Evolutionary conservation across 768 basidiomycete species (phyloP), one percentile per base, ranked within the genome.

Genomic region (Lentinula aciculospora): DNA sequence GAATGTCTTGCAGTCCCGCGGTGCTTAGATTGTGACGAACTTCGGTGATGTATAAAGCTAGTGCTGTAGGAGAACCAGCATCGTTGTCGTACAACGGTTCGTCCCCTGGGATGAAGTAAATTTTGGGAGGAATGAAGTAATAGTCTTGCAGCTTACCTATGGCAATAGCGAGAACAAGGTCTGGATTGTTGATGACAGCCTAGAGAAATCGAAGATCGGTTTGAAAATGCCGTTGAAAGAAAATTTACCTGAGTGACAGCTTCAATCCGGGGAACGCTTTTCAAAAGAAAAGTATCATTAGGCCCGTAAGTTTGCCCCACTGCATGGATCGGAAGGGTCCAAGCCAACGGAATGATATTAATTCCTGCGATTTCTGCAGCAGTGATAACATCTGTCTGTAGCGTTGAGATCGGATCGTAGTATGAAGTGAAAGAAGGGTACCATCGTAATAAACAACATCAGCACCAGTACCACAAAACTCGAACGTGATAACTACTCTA

Each of bases 111-210:
- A 50, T 48, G 19, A 42, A 17, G 10, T 28, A 19, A 57, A 44
- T 46, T 48, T n/a, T n/a, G n/a, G n/a, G n/a, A n/a, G n/a, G n/a
- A n/a, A n/a, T n/a, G 42, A 40, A 53, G 37, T 49, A 40, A 61
- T 3, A 44, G n/a, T 19, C 21, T 13, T n/a, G n/a, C 21, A 10
- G 42, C 53, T 56, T 44, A 61, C 60, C 60, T 36, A 61, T 58
- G 21, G 60, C 60, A 12, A 61, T 58, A n/a, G 60, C 60, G 29
- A 61, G 51, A 21, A 61, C 60, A 25, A 53, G 60, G 29, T 53
- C 57, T 49, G 60, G 60, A 44, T 61, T 61, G 57, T 58, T 57
- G 19, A 61, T 61, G 46, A 61, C 60, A 28, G 60, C 60, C 53
- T 61, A n/a, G 27, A 17, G 19, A 31, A 29, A 9, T 47, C 27